phyloP scores from a whole-genome alignment of 1,284 basidiomycete genomes.

The Tilletia caries region DNA sequence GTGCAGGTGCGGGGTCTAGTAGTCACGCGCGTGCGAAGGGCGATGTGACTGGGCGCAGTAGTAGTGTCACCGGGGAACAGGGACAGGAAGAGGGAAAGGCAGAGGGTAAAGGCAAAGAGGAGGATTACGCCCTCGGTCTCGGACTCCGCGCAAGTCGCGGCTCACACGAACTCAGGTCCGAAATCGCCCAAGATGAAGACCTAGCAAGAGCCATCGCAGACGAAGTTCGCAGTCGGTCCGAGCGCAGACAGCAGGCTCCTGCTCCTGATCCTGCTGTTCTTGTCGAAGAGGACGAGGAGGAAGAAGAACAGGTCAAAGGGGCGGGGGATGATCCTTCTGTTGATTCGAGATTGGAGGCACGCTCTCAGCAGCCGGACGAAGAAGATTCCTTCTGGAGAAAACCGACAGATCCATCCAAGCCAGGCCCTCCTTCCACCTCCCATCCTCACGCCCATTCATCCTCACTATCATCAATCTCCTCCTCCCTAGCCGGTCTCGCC shows the following conservation, averaged over 20 bases:
- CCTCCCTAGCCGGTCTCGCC: not conserved
- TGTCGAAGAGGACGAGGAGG: no score
- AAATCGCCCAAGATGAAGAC: not conserved
- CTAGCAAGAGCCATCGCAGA: not conserved
- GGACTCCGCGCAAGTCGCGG: not conserved
- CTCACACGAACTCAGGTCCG: not conserved
- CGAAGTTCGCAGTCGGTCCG: not conserved
- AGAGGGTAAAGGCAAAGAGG: not conserved
- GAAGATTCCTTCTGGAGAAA: not conserved
- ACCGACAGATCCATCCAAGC: not conserved
- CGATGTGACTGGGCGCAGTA: no score
- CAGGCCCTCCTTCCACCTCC: no score
- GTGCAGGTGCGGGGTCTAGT: not conserved
- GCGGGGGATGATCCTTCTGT: no score
- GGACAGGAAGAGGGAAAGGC: not conserved
- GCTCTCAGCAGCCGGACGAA: not conserved
- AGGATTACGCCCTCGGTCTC: not conserved
- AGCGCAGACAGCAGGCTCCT: no score
- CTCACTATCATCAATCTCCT: no score
- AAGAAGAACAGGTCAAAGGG: no score
- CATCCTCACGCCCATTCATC: no score
- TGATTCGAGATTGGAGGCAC: not conserved
- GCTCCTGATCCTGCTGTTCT: no score
- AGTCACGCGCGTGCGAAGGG: not conserved
- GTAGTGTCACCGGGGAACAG: no score